Evolutionary conservation across 768 basidiomycete genomes (phyloP).

Genomic region (Tremella fuciformis): DNA sequence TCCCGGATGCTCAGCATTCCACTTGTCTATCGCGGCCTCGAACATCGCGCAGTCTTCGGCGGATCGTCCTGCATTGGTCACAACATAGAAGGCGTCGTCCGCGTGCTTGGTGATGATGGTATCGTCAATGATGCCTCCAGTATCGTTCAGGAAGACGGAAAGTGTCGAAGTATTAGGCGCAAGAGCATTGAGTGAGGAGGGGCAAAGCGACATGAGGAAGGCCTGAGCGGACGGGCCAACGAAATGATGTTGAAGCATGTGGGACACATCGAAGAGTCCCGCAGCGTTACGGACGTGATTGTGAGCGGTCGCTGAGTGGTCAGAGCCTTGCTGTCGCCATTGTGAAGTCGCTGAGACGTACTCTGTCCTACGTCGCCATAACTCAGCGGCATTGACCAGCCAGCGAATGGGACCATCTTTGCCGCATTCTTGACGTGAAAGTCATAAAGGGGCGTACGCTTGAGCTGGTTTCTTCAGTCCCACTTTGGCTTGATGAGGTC

Average conservation of each 20-base stretch:
- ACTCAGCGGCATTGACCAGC: conserved; percentile 86
- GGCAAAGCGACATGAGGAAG: conserved; percentile 87
- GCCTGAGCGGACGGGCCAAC: conserved; percentile 70
- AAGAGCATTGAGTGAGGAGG: conserved; percentile 71
- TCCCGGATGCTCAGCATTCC: conserved; percentile 63
- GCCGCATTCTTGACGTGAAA: conserved; percentile 75
- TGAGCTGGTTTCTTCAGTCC: conserved; percentile 4
- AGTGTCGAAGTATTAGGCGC: conserved; percentile 74
- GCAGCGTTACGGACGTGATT: conserved; percentile 76
- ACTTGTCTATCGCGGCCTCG: conserved; percentile 63
- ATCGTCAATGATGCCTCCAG: conserved; percentile 95
- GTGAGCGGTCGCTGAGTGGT: conserved; percentile 74
- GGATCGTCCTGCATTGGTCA: conserved; percentile 90
- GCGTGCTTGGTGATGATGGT: conserved; percentile 73
- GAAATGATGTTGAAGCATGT: conserved; percentile 93
- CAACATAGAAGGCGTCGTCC: conserved; percentile 72
- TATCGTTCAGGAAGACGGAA: conserved; percentile 80
- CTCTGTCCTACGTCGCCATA: conserved; percentile 82
- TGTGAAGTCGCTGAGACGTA: conserved; percentile 47
- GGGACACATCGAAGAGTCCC: conserved; percentile 94
- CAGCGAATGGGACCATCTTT: conserved; percentile 96
- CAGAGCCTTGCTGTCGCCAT: background rate
- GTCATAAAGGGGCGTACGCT: conserved; percentile 72
- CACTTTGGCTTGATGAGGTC: no score
- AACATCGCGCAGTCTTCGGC: conserved; percentile 81